Percentiles rank a stretch among this genome's conserved stretches.
These are phyloP conservation scores for Purpureocillium takamizusanense DNA, from an alignment of 2,329 filamentous ascomycete species.

Conservation along the genomic window DNA sequence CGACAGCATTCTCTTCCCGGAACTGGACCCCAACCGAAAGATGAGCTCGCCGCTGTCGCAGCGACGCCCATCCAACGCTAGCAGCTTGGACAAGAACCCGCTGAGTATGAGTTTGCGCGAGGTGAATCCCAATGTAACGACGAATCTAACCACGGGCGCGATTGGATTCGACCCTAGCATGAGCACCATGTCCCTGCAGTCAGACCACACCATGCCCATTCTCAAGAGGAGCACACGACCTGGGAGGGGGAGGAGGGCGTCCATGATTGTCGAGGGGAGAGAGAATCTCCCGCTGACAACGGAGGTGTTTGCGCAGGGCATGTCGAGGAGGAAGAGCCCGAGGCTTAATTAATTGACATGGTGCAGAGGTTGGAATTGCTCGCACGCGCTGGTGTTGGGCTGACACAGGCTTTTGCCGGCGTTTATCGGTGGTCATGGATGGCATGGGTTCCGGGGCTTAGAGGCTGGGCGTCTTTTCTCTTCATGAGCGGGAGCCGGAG, in stretches of 20 bases:
- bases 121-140: constrained; percentile 42
- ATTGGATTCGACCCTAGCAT: constrained; percentile 32
- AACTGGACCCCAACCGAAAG: constrained; percentile 18
- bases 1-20: constrained; percentile 31
- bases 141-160: constrained; percentile 27
- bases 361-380: neutral
- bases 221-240: constrained; percentile 36
- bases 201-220: constrained; percentile 34
- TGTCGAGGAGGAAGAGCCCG: constrained; percentile 45
- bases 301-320: constrained; percentile 31
- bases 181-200: constrained; percentile 30
- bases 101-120: constrained; percentile 42
- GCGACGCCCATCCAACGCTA: constrained; percentile 17
- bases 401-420: neutral
- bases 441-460: too few species aligned
- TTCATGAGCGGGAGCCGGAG: constrained; percentile 1
- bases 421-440: too few species aligned
- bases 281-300: constrained; percentile 39
- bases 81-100: constrained; percentile 18
- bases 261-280: constrained; percentile 31
- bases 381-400: neutral
- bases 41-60: constrained; percentile 15
- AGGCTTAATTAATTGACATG: constrained; percentile 27
- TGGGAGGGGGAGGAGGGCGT: constrained; percentile 22
- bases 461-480: constrained; percentile 1